Percentiles rank a stretch among this genome's conserved stretches.
Conservation (phyloP, 139 green algal species). For the Penium margaritaceum region DNA sequence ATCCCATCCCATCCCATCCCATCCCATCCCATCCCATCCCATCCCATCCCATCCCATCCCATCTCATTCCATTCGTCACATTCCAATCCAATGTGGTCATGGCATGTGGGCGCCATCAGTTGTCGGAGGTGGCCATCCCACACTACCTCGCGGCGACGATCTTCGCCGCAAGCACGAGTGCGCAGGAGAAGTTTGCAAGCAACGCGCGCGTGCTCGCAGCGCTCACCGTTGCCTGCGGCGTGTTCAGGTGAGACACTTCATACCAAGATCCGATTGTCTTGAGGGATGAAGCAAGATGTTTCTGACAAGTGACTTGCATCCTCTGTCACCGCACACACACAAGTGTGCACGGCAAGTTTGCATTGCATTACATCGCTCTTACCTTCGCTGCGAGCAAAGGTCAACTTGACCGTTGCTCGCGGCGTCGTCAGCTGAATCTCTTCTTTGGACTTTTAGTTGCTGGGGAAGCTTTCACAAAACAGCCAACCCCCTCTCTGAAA, state of each 20-base stretch:
- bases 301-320: not conserved
- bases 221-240: slow-evolving; percentile 25
- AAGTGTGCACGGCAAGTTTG: not conserved
- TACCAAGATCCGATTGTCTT: not conserved
- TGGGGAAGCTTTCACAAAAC: too few relatives aligned
- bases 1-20: slow-evolving; percentile 23
- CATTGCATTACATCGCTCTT: not conserved
- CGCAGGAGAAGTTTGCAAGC: not conserved
- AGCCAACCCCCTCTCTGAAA: too few relatives aligned
- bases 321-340: not conserved
- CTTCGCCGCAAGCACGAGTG: slow-evolving; percentile 35
- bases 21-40: slow-evolving; percentile 23
- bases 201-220: slow-evolving; percentile 12
- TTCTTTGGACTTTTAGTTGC: too few relatives aligned
- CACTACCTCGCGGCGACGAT: slow-evolving; percentile 65
- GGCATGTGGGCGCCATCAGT: slow-evolving; percentile 20
- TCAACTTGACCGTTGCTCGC: too few relatives aligned
- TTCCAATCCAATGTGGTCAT: slow-evolving; percentile 6
- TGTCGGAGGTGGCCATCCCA: slow-evolving; percentile 67
- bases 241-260: slow-evolving; percentile 30
- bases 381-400: too few relatives aligned
- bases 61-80: too few relatives aligned
- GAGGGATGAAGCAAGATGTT: not conserved
- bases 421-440: too few relatives aligned
- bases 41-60: slow-evolving; percentile 21